Conservation (phyloP, 208 protist genomes). For the Kentomonas sorsogonicus region DNA sequence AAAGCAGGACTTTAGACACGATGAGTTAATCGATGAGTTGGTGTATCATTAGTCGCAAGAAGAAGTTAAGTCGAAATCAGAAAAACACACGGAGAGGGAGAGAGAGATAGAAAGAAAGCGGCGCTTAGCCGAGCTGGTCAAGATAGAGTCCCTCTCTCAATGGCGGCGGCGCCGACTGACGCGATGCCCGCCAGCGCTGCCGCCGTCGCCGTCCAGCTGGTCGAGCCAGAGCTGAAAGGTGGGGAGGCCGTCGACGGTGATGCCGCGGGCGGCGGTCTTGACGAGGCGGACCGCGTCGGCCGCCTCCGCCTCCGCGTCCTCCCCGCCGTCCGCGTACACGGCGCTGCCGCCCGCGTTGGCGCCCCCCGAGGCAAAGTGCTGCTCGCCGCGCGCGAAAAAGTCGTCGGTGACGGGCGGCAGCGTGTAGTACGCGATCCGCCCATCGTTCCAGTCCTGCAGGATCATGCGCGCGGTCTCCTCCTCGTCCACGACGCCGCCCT, state of each 20-base stretch:
- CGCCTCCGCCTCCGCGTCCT: constrained; percentile 16
- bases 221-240: constrained; percentile 77
- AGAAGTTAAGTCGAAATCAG: too few species aligned
- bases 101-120: too few species aligned
- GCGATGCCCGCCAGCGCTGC: constrained; percentile 31
- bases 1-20: neutral
- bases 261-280: constrained; percentile 19
- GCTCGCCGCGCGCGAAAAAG: constrained; percentile 32
- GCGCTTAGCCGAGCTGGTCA: too few species aligned
- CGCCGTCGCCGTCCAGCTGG: constrained; percentile 22
- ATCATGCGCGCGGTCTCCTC: constrained; percentile 90
- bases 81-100: too few species aligned
- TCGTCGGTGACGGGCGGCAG: constrained; percentile 75
- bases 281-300: constrained; percentile 43
- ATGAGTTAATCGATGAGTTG: neutral
- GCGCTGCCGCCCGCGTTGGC: constrained; percentile 10
- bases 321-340: neutral
- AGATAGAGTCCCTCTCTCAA: too few species aligned
- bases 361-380: constrained; percentile 17
- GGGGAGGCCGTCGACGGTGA: constrained; percentile 78
- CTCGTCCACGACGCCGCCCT: constrained; percentile 88
- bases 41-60: too few species aligned
- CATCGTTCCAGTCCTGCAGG: constrained; percentile 94
- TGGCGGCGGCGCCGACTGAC: too few species aligned
- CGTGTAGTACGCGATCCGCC: constrained; percentile 95